phyloP scores from a whole-genome alignment of 208 protist species.

The Trypanosoma platydactyli region DNA sequence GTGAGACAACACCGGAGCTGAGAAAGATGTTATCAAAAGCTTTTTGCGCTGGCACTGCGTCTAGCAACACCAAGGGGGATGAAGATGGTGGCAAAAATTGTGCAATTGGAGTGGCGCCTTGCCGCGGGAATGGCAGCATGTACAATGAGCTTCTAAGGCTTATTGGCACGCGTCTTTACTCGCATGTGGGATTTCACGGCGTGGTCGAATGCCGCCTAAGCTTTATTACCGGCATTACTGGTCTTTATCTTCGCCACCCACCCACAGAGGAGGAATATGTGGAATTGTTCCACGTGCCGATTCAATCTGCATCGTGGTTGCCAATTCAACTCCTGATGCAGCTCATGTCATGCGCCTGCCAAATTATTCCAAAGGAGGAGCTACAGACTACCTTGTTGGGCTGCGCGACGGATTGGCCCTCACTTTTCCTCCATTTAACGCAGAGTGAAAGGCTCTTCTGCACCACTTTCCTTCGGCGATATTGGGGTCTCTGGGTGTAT shows the following conservation, averaged over 20 bases:
- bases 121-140: conserved; percentile 2
- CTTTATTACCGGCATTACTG: conserved; percentile 26
- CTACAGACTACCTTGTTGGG: conserved; percentile 2
- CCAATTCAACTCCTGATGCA: conserved; percentile 25
- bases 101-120: not conserved
- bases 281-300: conserved; percentile 18
- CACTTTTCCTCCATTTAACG: conserved; percentile 22
- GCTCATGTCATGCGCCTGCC: conserved; percentile 20
- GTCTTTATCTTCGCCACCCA: conserved; percentile 11
- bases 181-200: conserved; percentile 25
- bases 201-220: conserved; percentile 27
- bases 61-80: not conserved
- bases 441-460: conserved; percentile 30
- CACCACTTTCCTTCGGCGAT: conserved; percentile 31
- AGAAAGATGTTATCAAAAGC: conserved; percentile 4
- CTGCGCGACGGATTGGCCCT: conserved; percentile 14
- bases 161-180: conserved; percentile 2
- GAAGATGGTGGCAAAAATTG: not conserved
- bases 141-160: conserved; percentile 16
- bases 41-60: not conserved
- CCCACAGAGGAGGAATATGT: not conserved
- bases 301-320: conserved; percentile 9
- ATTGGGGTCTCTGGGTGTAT: conserved; percentile 26
- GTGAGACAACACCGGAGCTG: not conserved
- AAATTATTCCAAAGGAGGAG: conserved; percentile 10